Base-by-base conservation (phyloP, 208 protist genomes). In the Lotmaria passim region DNA sequence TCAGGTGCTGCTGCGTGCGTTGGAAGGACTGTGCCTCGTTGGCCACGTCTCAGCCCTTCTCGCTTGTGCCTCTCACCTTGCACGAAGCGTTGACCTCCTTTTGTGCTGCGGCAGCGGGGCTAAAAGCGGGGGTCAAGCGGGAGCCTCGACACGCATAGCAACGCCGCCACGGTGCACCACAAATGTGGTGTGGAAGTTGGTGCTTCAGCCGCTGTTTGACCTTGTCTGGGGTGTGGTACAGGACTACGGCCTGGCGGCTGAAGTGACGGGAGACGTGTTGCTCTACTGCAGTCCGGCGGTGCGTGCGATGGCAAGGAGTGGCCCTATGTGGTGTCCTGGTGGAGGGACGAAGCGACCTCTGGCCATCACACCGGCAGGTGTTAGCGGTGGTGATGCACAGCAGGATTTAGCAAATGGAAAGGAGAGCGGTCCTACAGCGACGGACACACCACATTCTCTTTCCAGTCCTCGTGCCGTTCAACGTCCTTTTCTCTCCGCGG, bases 171-270 rank as follows among this genome's bases (percentile, higher is more conserved):
- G 3, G 44, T 41, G 26, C 17, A 70, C 63, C 21, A n/a, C 46
- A 10, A 19, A 36, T 24, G 48, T 43, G 38, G 61, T 77, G 56
- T 77, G 71, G 71, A 2, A 8, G 14, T 24, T 66, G 24, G 38
- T 77, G 36, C 55, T 77, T 26, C 63, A 71, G 34, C 71, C 71
- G 10, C 57, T 77, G 10, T 77, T 77, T 43, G 71, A 77, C 24
- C 53, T 70, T 38, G 64, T 58, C 11, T 77, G 71, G 71, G 62
- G 52, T 14, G 57, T 67, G 0, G 43, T 71, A 57, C 71, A 66
- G 28, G 62, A 67, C 17, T 71, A 61, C 50, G 63, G 71, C 0
- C 10, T 55, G 24, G 19, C 64, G 23, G 41, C 57, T 7, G 57
- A 61, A 15, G 46, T 71, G 30, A 56, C 56, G 0, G 31, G 12